Conservation (phyloP, 148 eudicot species). For the Amaranthus cruentus region DNA sequence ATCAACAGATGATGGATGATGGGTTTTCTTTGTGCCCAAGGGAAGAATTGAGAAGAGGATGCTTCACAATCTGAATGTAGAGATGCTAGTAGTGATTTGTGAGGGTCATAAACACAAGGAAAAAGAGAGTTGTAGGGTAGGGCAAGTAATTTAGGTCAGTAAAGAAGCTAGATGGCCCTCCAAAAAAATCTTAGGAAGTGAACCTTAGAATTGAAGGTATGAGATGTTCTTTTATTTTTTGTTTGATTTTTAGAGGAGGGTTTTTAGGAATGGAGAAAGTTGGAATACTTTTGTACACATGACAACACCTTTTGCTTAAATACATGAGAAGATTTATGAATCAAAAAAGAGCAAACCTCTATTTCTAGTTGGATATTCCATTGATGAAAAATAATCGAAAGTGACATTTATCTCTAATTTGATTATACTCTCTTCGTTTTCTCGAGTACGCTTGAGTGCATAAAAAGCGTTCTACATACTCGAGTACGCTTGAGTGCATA, state of each 20-base stretch:
- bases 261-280: conserved; percentile 19
- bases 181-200: not conserved
- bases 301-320: conserved; percentile 32
- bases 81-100: conserved; percentile 4
- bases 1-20: not conserved
- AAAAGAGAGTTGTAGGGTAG: conserved; percentile 11
- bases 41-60: conserved; percentile 1
- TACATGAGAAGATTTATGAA: conserved; percentile 20
- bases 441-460: no score
- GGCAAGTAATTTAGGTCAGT: conserved; percentile 17
- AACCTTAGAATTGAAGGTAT: conserved; percentile 14
- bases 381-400: not conserved
- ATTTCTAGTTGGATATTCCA: not conserved
- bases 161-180: not conserved
- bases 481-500: no score
- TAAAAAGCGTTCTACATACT: no score
- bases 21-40: conserved; percentile 16
- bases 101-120: not conserved
- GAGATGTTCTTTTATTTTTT: conserved; percentile 18
- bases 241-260: conserved; percentile 23
- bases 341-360: not conserved
- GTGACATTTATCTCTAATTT: no score
- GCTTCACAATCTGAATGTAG: conserved; percentile 17
- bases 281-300: conserved; percentile 40
- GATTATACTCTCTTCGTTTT: no score